Percentiles rank a stretch among this genome's conserved stretches.
These are phyloP conservation scores for Jaltomata sinuosa DNA, from an alignment of 257 asterid genomes.

Conservation along the genomic window DNA sequence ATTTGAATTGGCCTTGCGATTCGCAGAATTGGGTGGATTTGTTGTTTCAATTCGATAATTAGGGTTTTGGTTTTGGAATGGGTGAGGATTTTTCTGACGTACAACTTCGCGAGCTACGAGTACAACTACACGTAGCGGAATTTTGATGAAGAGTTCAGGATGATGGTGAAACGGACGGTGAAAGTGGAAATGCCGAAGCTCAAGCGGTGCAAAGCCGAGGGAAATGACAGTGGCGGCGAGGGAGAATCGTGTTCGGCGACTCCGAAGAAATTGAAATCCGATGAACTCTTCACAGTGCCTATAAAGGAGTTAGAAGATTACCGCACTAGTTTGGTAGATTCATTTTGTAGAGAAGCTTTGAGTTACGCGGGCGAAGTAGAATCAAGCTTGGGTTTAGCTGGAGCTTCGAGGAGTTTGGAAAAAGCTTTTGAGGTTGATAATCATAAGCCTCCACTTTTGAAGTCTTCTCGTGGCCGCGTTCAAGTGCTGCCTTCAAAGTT, in stretches of 20 bases:
- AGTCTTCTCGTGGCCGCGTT: constrained; percentile 73
- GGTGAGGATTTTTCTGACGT: not conserved
- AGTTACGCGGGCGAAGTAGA: constrained; percentile 13
- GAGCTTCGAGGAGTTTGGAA: constrained; percentile 6
- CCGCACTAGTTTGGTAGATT: constrained; percentile 21
- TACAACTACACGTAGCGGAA: not conserved
- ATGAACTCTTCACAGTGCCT: constrained; percentile 34
- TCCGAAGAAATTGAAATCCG: constrained; percentile 10
- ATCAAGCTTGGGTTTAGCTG: constrained; percentile 1
- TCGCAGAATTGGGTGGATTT: constrained; percentile 2
- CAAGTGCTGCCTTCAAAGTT: constrained; percentile 52
- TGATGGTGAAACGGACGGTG: constrained; percentile 27
- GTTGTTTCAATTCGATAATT: not conserved
- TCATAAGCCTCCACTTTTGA: constrained; percentile 44
- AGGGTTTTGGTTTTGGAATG: not conserved
- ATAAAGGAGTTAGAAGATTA: constrained; percentile 33
- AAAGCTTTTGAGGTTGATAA: constrained; percentile 7
- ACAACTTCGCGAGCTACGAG: constrained; percentile 1
- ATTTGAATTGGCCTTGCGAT: not conserved
- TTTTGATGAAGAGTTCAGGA: not conserved
- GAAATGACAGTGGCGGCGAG: constrained; percentile 13
- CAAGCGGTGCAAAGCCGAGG: constrained; percentile 50
- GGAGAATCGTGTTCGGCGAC: constrained; percentile 16
- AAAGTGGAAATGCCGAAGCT: constrained; percentile 56
- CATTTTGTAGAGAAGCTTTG: constrained; percentile 18